Base-by-base conservation (phyloP, 2,329 filamentous ascomycete species). In the Beauveria pseudobassiana region DNA sequence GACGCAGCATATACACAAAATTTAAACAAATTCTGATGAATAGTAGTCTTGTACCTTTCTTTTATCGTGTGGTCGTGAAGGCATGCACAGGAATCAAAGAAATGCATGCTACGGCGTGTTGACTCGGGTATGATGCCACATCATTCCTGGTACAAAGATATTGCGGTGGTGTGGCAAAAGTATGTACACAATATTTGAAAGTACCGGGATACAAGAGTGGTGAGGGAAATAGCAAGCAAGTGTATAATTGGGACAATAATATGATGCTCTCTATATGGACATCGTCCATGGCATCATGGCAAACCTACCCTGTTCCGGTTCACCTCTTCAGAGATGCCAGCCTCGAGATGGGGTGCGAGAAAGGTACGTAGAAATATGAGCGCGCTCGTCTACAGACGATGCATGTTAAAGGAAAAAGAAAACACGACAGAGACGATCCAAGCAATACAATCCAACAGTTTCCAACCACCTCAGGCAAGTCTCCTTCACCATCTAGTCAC, bases 401-500 rank as follows among this genome's bases (percentile, higher is more conserved):
- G 54, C 26, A 40, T 46, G 43, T n/a, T 40, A 57, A 48, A 34
- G 34, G 6, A 28, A 61, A 64, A 53, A 49, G 30, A 42, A 43
- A 38, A 5, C 34, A 3, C 38, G 1, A 20, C 30, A 59, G 18
- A 22, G 18, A 26, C 6, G n/a, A 18, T n/a, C 26, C 49, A 34
- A 30, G 5, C 2, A 18, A 46, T 18, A 16, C 43, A 24, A 34
- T 14, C 8, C 14, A 12, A 22, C 42, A 53, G 1, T 12, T 8
- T 24, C 5, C 50, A 40, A 16, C 12, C 34, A 18, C 3, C 45
- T 22, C 20, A 10, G 5, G 10, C n/a, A 20, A 2, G n/a, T 34
- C 43, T 12, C 7, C 30, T 49, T 51, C 64, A 74, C 69, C 69
- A 70, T 20, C 70, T 65, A 42, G 63, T 66, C 18, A 70, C 66